Percentiles rank a stretch among this genome's conserved stretches.
Evolutionary conservation across 495 filamentous ascomycete genomes (phyloP).

Genomic region (Thermothielavioides terrestris): DNA sequence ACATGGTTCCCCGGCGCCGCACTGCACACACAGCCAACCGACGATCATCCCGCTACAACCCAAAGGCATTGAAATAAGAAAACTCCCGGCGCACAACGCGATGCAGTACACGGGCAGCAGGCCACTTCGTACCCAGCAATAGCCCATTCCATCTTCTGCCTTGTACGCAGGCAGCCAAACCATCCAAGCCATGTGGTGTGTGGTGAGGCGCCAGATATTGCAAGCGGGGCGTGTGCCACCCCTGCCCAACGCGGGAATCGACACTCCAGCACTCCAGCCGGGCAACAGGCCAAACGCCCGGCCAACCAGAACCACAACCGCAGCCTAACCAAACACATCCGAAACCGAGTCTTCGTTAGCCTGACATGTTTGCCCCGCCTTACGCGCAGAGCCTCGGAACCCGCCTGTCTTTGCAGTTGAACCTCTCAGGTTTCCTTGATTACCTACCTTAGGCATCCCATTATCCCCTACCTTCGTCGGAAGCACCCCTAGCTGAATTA

Average conservation of each 20-base stretch:
- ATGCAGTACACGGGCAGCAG: neutral
- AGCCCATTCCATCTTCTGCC: neutral
- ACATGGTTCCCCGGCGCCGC: conserved; percentile 3
- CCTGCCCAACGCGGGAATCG: too few relatives aligned
- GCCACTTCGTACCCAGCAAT: too few relatives aligned
- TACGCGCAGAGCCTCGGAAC: neutral
- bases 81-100: neutral
- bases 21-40: conserved; percentile 2
- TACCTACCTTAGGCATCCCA: too few relatives aligned
- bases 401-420: neutral
- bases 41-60: neutral
- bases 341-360: neutral
- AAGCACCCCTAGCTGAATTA: too few relatives aligned
- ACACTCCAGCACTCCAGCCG: neutral
- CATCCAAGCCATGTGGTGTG: neutral
- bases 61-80: neutral
- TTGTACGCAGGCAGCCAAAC: neutral
- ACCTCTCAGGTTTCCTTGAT: neutral
- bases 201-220: neutral
- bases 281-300: conserved; percentile 6
- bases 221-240: neutral
- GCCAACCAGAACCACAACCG: neutral
- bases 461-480: neutral
- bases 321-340: neutral
- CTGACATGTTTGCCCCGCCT: neutral